A percentile compares a stretch with the other conserved stretches of the same genome.
These are phyloP conservation scores for Pythium dissotocum DNA, from an alignment of 352 stramenopile genomes.

Conservation along the genomic window DNA sequence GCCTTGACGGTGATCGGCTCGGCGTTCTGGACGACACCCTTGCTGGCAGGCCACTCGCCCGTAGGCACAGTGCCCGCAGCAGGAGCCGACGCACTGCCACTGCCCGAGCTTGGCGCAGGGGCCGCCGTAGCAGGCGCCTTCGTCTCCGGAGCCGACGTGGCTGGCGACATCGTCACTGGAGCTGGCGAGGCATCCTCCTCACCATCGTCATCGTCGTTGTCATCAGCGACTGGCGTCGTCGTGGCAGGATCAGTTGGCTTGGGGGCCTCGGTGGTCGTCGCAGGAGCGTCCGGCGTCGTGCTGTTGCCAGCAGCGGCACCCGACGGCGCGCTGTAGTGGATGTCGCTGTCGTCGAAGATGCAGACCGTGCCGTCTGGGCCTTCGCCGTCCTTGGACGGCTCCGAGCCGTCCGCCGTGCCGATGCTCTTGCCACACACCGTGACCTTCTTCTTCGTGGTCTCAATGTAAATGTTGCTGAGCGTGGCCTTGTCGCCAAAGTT, in stretches of 20 bases:
- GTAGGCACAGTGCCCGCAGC: slow-evolving; percentile 17
- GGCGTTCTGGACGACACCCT: slow-evolving; percentile 16
- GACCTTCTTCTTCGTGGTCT: slow-evolving; percentile 27
- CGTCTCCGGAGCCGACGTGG: no score
- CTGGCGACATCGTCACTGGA: no score
- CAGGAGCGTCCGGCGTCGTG: background rate
- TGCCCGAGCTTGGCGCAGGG: no score
- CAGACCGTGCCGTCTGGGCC: slow-evolving; percentile 18
- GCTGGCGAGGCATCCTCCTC: no score
- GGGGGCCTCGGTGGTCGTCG: no score
- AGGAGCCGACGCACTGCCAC: no score
- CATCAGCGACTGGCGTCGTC: background rate
- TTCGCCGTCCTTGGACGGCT: slow-evolving; percentile 21
- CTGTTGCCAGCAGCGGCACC: no score
- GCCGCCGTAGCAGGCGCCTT: no score
- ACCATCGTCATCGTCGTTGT: background rate
- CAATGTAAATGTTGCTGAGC: slow-evolving; percentile 31
- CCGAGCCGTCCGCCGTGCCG: slow-evolving; percentile 6
- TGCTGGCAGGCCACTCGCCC: slow-evolving; percentile 29
- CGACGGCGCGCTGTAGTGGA: slow-evolving; percentile 32
- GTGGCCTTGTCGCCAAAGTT: slow-evolving; percentile 37
- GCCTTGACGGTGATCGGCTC: slow-evolving; percentile 25
- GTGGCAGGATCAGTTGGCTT: background rate
- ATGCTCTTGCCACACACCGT: slow-evolving; percentile 21
- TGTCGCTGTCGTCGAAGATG: slow-evolving; percentile 26